These are phyloP conservation scores for Corymbia maculata DNA, from an alignment of 345 rosid species.

Conservation along the genomic window DNA sequence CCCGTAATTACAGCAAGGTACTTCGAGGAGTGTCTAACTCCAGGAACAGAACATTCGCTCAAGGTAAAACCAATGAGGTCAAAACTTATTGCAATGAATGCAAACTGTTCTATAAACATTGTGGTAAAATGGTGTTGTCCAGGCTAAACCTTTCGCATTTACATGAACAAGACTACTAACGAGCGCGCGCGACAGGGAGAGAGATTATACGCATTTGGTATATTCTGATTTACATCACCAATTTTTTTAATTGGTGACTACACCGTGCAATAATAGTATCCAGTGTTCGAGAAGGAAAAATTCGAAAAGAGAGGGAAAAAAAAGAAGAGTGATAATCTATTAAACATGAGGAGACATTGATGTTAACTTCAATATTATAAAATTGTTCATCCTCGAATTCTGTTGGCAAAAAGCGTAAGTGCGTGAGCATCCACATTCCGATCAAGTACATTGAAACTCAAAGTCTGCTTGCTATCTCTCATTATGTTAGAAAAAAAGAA, in stretches of 20 bases:
- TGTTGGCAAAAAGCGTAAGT: not conserved
- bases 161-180: too few relatives aligned
- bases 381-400: not conserved
- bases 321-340: too few relatives aligned
- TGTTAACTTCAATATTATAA: not conserved
- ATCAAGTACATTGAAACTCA: not conserved
- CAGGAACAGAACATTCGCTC: not conserved
- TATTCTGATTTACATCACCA: too few relatives aligned
- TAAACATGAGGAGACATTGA: not conserved
- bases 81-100: not conserved
- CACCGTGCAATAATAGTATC: too few relatives aligned
- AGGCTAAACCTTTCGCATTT: not conserved
- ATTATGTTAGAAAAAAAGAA: too few relatives aligned
- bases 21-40: not conserved
- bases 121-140: too few relatives aligned
- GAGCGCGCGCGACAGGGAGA: too few relatives aligned
- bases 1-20: not conserved
- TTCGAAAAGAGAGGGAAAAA: too few relatives aligned
- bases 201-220: too few relatives aligned
- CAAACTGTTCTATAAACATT: not conserved
- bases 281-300: not conserved
- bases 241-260: not conserved
- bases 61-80: not conserved
- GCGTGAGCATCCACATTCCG: not conserved
- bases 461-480: slow-evolving; percentile 4